Evolutionary conservation across 371 early-diverging fungal genomes (phyloP).

Genomic region (Amoeboaphelidium occidentale): DNA sequence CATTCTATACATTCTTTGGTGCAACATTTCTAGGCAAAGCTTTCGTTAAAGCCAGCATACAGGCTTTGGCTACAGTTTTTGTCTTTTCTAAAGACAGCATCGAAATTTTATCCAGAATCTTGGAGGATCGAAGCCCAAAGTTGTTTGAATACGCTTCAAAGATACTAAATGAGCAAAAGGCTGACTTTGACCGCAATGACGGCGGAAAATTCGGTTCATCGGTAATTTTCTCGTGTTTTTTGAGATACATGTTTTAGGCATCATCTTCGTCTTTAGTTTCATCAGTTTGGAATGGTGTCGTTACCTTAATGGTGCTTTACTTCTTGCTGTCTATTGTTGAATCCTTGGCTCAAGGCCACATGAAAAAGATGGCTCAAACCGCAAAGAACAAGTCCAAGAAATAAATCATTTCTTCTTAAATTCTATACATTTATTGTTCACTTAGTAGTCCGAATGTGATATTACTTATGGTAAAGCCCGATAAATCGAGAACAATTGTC

Average conservation of each 20-base stretch:
- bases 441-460: neutral
- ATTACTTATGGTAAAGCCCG: neutral
- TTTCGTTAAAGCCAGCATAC: constrained; percentile 45
- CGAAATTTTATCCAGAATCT: constrained; percentile 18
- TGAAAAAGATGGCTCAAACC: neutral
- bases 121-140: constrained; percentile 19
- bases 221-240: too few species aligned
- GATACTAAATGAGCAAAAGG: constrained; percentile 21
- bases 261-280: neutral
- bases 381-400: neutral
- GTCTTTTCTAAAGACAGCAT: constrained; percentile 40
- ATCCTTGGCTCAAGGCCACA: too few species aligned
- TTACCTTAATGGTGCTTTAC: neutral
- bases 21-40: constrained; percentile 82
- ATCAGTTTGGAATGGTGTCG: neutral
- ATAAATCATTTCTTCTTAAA: neutral
- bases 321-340: neutral
- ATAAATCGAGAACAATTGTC: neutral
- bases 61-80: constrained; percentile 15
- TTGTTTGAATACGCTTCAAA: constrained; percentile 20
- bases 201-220: neutral
- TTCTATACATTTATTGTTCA: neutral
- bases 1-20: constrained; percentile 72
- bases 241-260: too few species aligned
- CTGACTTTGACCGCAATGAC: constrained; percentile 10